phyloP scores from a whole-genome alignment of 257 asterid species.

The Solanum corneliomulleri region DNA sequence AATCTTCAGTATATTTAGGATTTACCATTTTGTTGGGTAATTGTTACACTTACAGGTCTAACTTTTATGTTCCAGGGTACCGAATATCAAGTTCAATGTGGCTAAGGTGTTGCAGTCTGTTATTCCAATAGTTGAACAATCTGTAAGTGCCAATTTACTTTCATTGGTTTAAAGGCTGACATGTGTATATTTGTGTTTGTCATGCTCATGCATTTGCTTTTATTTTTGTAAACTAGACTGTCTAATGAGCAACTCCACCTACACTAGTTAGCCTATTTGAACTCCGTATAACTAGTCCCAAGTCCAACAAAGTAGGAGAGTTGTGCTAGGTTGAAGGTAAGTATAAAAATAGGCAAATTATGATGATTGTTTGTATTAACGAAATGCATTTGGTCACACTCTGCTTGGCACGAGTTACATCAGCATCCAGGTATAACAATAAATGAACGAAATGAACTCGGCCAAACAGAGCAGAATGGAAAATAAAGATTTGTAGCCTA shows the following conservation, averaged over 20 bases:
- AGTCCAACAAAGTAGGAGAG: neutral
- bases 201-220: neutral
- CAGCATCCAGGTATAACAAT: neutral
- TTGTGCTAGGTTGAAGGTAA: neutral
- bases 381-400: neutral
- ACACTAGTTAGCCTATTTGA: neutral
- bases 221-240: neutral
- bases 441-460: neutral
- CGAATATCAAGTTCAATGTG: slow-evolving; percentile 83
- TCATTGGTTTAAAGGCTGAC: neutral
- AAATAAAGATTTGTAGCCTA: neutral
- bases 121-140: slow-evolving; percentile 69
- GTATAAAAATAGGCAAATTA: neutral
- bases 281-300: neutral
- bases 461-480: neutral
- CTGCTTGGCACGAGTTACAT: neutral
- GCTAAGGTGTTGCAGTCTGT: slow-evolving; percentile 90
- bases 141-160: slow-evolving; percentile 35
- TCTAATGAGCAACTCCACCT: neutral
- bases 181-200: neutral
- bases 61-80: slow-evolving; percentile 49
- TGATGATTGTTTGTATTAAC: neutral
- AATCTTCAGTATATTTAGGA: neutral
- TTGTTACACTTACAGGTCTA: neutral
- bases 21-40: slow-evolving; percentile 1